phyloP scores from a whole-genome alignment of 2,329 filamentous ascomycete species.

The Daldinia sp. region DNA sequence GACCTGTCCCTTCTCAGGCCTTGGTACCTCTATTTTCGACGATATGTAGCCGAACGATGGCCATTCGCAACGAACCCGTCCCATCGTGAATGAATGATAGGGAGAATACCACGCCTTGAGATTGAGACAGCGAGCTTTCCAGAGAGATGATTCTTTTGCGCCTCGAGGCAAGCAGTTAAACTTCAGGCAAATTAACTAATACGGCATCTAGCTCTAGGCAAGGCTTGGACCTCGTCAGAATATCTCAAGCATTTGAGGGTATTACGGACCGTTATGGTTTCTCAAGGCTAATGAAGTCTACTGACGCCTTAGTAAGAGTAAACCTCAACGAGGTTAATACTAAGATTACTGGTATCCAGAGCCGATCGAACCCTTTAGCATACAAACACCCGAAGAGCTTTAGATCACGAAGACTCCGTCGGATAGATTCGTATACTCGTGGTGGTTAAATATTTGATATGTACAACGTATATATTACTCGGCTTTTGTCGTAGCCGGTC shows the following conservation, averaged over 20 bases:
- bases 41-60: not conserved
- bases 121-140: too few relatives aligned
- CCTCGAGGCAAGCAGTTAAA: too few relatives aligned
- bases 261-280: not conserved
- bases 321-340: too few relatives aligned
- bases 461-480: constrained; percentile 29
- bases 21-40: too few relatives aligned
- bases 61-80: not conserved
- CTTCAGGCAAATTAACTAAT: not conserved
- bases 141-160: too few relatives aligned
- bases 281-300: not conserved
- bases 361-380: too few relatives aligned
- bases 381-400: not conserved
- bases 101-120: not conserved
- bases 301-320: not conserved
- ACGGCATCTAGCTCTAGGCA: not conserved
- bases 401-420: not conserved
- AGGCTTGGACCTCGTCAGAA: not conserved
- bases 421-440: constrained; percentile 10
- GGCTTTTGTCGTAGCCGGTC: constrained; percentile 1
- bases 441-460: constrained; percentile 13
- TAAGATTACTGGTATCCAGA: too few relatives aligned
- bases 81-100: not conserved
- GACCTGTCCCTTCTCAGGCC: not conserved
- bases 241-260: not conserved